phyloP scores from a whole-genome alignment of 1,284 basidiomycete species.

The Austropuccinia psidii region DNA sequence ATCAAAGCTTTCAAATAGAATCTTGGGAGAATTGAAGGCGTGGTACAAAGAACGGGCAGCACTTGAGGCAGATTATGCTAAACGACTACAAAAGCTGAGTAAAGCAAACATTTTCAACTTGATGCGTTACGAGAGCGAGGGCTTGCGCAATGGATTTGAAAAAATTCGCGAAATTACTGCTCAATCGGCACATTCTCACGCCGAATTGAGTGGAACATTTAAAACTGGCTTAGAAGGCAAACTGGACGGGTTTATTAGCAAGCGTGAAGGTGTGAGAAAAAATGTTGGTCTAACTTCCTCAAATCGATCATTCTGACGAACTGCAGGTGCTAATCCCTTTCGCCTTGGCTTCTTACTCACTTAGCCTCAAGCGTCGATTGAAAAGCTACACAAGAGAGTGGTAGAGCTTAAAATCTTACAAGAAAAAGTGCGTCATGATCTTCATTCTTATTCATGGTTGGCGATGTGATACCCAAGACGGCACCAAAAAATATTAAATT shows the following conservation, averaged over 20 bases:
- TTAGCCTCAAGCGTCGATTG: slow-evolving; percentile 62
- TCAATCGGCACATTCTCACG: slow-evolving; percentile 39
- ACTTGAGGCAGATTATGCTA: slow-evolving; percentile 90
- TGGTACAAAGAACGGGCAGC: slow-evolving; percentile 33
- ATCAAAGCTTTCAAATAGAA: slow-evolving; percentile 15
- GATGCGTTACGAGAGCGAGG: slow-evolving; percentile 12
- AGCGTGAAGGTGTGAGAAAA: slow-evolving; percentile 23
- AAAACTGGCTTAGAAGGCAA: slow-evolving; percentile 64
- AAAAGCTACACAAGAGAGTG: slow-evolving; percentile 80
- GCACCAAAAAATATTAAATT: not conserved
- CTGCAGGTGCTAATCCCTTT: not conserved
- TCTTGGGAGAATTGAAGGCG: slow-evolving; percentile 27
- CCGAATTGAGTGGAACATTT: slow-evolving; percentile 64
- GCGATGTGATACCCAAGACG: not conserved
- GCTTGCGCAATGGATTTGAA: slow-evolving; percentile 12
- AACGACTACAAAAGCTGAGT: slow-evolving; percentile 71
- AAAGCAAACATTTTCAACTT: slow-evolving; percentile 56
- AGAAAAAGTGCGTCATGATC: slow-evolving; percentile 54
- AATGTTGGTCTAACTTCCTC: not conserved
- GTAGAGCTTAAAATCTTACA: slow-evolving; percentile 73
- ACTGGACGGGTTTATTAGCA: slow-evolving; percentile 12
- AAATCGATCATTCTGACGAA: not conserved
- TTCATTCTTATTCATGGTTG: not conserved
- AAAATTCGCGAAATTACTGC: slow-evolving; percentile 11
- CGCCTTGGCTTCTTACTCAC: slow-evolving; percentile 30